Evolutionary conservation across 2,329 filamentous ascomycete genomes (phyloP).

Genomic region (Neofusicoccum sp.): DNA sequence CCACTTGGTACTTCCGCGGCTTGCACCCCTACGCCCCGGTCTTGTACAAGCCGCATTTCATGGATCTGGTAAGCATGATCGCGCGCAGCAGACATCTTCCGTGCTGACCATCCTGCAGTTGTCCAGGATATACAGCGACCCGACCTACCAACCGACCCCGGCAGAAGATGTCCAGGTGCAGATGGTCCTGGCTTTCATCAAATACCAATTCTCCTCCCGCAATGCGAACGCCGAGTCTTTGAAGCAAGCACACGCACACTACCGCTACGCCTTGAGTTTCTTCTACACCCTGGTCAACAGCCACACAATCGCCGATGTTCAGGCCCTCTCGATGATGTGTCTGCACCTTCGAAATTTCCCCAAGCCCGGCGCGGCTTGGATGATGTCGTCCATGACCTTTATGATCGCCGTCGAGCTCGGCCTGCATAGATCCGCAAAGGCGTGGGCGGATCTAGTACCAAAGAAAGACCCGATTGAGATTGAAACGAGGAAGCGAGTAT

Average conservation of each 20-base stretch:
- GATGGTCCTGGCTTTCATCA: constrained; percentile 78
- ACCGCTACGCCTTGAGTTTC: constrained; percentile 72
- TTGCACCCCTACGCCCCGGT: constrained; percentile 73
- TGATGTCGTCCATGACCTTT: constrained; percentile 67
- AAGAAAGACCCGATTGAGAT: constrained; percentile 62
- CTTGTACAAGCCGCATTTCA: constrained; percentile 75
- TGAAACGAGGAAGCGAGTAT: constrained; percentile 77
- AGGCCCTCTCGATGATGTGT: constrained; percentile 73
- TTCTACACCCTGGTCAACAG: constrained; percentile 66
- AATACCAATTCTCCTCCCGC: constrained; percentile 74
- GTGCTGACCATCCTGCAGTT: constrained; percentile 17
- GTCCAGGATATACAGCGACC: constrained; percentile 68
- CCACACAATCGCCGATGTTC: constrained; percentile 66
- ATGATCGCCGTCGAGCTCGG: constrained; percentile 73
- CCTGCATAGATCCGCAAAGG: constrained; percentile 70
- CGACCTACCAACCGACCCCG: constrained; percentile 61
- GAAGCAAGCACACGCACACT: constrained; percentile 72
- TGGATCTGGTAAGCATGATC: constrained; percentile 60
- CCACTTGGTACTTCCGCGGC: constrained; percentile 74
- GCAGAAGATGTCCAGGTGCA: constrained; percentile 73
- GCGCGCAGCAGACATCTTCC: background rate
- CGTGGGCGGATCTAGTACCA: constrained; percentile 51
- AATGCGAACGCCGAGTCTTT: constrained; percentile 62
- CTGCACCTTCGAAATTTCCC: constrained; percentile 75
- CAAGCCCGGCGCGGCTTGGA: constrained; percentile 74